These are phyloP conservation scores for Sporisorium reilianum DNA, from an alignment of 1,284 basidiomycete genomes.

Conservation along the genomic window DNA sequence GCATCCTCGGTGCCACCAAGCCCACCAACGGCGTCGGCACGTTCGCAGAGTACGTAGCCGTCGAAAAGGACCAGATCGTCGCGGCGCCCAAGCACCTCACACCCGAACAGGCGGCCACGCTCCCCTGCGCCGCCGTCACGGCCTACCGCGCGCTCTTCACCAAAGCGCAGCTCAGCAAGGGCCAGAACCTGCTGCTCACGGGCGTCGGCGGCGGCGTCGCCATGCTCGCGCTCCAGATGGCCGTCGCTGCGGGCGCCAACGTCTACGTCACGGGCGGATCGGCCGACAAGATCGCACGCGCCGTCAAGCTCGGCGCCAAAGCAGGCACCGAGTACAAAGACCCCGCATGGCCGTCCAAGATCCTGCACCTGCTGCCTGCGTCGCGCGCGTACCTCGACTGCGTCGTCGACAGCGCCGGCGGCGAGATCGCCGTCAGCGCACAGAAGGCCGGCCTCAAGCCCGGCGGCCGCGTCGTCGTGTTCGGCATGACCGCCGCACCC, in stretches of 20 bases:
- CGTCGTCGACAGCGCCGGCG: slow-evolving; percentile 86
- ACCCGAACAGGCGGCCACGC: slow-evolving; percentile 79
- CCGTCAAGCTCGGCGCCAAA: slow-evolving; percentile 79
- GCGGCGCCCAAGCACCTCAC: slow-evolving; percentile 78
- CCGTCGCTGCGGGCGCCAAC: slow-evolving; percentile 79
- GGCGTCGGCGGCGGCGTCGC: slow-evolving; percentile 79
- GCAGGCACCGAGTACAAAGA: slow-evolving; percentile 82
- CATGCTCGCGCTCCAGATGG: slow-evolving; percentile 80
- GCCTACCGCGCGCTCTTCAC: slow-evolving; percentile 85
- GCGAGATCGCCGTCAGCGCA: slow-evolving; percentile 77
- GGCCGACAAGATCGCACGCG: slow-evolving; percentile 78
- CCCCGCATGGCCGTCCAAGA: slow-evolving; percentile 77
- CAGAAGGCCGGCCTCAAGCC: slow-evolving; percentile 75
- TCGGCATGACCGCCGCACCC: slow-evolving; percentile 76
- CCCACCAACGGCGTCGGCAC: slow-evolving; percentile 73
- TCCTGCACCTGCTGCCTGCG: slow-evolving; percentile 73
- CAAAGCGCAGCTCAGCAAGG: slow-evolving; percentile 76
- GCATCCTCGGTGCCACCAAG: slow-evolving; percentile 59
- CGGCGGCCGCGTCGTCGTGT: slow-evolving; percentile 78
- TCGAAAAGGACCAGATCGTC: slow-evolving; percentile 79
- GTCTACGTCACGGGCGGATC: slow-evolving; percentile 86
- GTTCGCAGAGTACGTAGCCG: slow-evolving; percentile 81
- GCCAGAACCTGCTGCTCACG: slow-evolving; percentile 80
- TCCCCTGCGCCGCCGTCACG: slow-evolving; percentile 82
- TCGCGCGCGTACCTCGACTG: slow-evolving; percentile 74